Base-by-base conservation (phyloP, 495 filamentous ascomycete genomes). In the Cercophora newfieldiana region DNA sequence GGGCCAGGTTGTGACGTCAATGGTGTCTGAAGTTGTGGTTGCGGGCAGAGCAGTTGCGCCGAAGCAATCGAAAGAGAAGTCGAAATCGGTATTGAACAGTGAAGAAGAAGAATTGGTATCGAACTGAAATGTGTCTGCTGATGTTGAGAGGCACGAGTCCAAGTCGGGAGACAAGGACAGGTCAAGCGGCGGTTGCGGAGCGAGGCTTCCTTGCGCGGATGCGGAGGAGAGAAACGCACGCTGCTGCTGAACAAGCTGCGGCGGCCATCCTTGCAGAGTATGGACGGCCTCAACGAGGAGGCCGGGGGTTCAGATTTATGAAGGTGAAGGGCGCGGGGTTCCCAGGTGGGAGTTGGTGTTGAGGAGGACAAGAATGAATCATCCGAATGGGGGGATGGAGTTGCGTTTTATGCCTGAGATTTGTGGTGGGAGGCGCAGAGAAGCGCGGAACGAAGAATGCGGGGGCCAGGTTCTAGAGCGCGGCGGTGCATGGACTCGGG, bases 191-290 rank as follows among this genome's bases (percentile, higher is more conserved):
- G 51, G 29, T 51, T 22, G 59, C 16, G n/a, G 24, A 31, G 21
- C 31, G 65, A 44, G 63, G 48, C 33, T 63, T 64, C 24, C 55
- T 57, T 59, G 56, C 66, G 62, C 59, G 64, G 63, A 12, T 10
- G 63, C 63, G 14, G 55, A 57, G 31, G 62, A 50, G 5, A 10
- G 61, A 64, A 21, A 37, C 24, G 64, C 44, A 59, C 21, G 66
- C 54, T 1, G 69, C 69, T 69, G 67, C 69, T 44, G 69, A 64
- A n/a, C 54, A 48, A 57, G 66, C 61, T 59, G 64, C 69, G 59
- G 61, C 60, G 55, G 29, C 71, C 71, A 73, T 73, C 68, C 67
- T 71, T 68, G 71, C 71, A 73, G 64, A 62, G 59, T 71, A 57
- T 3, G 1, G 33, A 30, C 59, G 71, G 71, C 71, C 71, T 73